Conservation (phyloP, 495 filamentous ascomycete species). For the Penicillium psychrofluorescens region DNA sequence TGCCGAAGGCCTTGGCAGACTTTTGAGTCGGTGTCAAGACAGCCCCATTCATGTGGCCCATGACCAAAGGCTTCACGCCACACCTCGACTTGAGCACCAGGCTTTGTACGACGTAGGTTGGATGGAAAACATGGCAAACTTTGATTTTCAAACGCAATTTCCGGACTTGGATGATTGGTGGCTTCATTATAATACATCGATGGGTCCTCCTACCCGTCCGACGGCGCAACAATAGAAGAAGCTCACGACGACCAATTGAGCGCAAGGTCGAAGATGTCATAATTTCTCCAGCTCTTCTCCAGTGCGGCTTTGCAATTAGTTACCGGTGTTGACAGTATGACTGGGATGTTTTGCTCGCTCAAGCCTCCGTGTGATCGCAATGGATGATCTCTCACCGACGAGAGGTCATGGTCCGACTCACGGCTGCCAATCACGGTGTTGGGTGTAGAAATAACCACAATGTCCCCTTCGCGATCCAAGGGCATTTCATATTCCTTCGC, state of each 20-base stretch:
- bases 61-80: constrained; percentile 4
- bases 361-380: constrained; percentile 28
- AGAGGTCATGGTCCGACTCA: constrained; percentile 22
- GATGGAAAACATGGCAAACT: constrained; percentile 26
- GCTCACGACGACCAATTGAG: constrained; percentile 15
- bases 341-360: constrained; percentile 22
- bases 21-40: constrained; percentile 14
- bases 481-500: constrained; percentile 24
- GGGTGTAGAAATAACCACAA: constrained; percentile 21
- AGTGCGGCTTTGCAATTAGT: background rate
- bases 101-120: constrained; percentile 13
- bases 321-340: constrained; percentile 19
- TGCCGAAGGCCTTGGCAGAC: constrained; percentile 15
- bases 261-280: constrained; percentile 26
- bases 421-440: constrained; percentile 23
- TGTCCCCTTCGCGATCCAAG: constrained; percentile 25
- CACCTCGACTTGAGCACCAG: constrained; percentile 6
- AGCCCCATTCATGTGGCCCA: constrained; percentile 1
- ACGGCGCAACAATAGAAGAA: background rate
- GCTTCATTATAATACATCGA: constrained; percentile 14
- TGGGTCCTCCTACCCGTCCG: constrained; percentile 1
- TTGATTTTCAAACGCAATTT: constrained; percentile 23
- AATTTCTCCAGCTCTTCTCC: constrained; percentile 20
- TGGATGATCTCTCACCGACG: constrained; percentile 16
- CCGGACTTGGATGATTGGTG: constrained; percentile 21